These are phyloP conservation scores for Talaromyces ruber DNA, from an alignment of 495 filamentous ascomycete genomes.

Conservation along the genomic window DNA sequence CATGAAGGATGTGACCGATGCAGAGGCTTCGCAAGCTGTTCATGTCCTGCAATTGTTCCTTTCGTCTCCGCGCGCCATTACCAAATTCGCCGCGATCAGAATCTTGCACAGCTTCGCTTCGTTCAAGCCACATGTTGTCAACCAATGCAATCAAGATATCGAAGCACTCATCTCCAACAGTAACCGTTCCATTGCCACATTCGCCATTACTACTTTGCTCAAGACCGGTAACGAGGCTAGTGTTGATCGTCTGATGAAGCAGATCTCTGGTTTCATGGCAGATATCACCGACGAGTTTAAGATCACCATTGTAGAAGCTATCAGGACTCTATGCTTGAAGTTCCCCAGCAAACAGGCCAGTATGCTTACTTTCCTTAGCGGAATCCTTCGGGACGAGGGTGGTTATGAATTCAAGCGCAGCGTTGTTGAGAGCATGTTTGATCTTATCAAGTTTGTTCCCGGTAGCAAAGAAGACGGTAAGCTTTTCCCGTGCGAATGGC, in stretches of 20 bases:
- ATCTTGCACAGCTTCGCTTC: constrained; percentile 94
- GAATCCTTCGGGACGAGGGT: constrained; percentile 90
- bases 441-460: constrained; percentile 97
- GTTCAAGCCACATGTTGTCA: constrained; percentile 88
- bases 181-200: constrained; percentile 96
- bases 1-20: constrained; percentile 85
- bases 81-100: constrained; percentile 94
- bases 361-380: constrained; percentile 93
- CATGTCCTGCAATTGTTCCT: constrained; percentile 95
- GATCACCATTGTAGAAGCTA: constrained; percentile 97
- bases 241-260: constrained; percentile 97
- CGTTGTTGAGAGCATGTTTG: constrained; percentile 99
- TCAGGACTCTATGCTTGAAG: constrained; percentile 91
- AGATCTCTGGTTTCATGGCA: constrained; percentile 94
- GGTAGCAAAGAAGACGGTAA: constrained; percentile 89
- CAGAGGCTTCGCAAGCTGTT: constrained; percentile 85
- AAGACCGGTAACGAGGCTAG: constrained; percentile 97
- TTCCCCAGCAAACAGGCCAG: constrained; percentile 97
- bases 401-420: constrained; percentile 97
- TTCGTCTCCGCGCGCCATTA: constrained; percentile 90
- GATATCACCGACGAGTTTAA: constrained; percentile 99
- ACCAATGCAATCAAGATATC: constrained; percentile 93
- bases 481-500: constrained; percentile 13
- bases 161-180: constrained; percentile 91
- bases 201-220: constrained; percentile 93